Base-by-base conservation (phyloP, 768 basidiomycete genomes). In the Mycena amicta region DNA sequence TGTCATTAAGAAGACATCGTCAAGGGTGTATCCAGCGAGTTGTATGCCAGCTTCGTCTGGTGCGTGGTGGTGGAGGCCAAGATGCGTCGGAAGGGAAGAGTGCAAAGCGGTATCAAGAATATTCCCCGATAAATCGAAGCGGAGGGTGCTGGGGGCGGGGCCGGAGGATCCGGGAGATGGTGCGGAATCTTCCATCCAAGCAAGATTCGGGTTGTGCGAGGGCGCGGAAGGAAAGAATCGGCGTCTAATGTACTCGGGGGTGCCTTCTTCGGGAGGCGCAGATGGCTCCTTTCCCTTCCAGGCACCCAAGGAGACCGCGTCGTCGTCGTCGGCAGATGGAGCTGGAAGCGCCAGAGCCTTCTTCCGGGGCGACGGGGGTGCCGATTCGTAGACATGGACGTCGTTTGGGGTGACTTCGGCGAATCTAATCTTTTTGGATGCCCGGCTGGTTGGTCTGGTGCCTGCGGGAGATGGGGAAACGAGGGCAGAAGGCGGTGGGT, bases 41-140 rank as follows among this genome's bases (percentile, higher is more conserved):
- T 64, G 62, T 22, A 64, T 52, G 39, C 62, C 62, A 52, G 58
- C 59, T 29, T 77, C 73, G 1, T 88, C 83, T 55, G 92, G 87
- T 0, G 93, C 88, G 68, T 96, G 95, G 68, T 97, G 95, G 71
- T 98, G 94, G 3, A 96, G 77, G 3, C 95, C 95, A 5, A 93
- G 80, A 73, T 94, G 88, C 0, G 91, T 88, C 2, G 93, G 94
- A 2, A 96, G 77, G 1, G 77, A 78, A 0, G 78, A 70, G 2
- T 84, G 82, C 2, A 86, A 65, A 2, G 77, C 67, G 0, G 75
- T 57, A 1, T 90, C 77, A n/a, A 96, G 87, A 0, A 84, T 83
- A 11, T 73, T 77, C 5, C 93, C 94, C 1, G 81, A 78, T 2
- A 95, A 81, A 70, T 95, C 90, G 67, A 94, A 96, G 1, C 91